Evolutionary conservation across 2,329 filamentous ascomycete species (phyloP), one percentile per base, ranked within the genome.

Genomic region (Pyricularia pennisetigena): DNA sequence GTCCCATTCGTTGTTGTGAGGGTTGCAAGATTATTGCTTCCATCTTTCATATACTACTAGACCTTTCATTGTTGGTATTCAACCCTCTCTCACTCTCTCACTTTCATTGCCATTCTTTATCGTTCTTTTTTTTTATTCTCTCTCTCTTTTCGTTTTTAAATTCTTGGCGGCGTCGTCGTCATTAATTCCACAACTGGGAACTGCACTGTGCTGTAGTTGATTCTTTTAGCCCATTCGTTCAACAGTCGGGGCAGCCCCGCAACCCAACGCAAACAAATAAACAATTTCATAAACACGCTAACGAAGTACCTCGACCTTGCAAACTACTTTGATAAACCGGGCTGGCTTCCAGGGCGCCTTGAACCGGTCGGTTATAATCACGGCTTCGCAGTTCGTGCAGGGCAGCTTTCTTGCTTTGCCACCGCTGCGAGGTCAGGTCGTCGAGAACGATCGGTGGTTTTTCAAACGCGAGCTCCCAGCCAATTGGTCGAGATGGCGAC

Each of bases 401-500:
- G 12, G 28, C 63, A 35, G 20, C 6, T 10, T 24, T 64, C 30
- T 20, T 9, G 30, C 30, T 24, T 26, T 8, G 4, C 23, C 8
- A 20, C n/a, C 23, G 61, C 28, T 63, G 61, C 24, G 61, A 63
- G 61, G 23, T 63, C 24, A 63, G 23, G 61, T 28, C 23, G 20
- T 28, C 23, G 61, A 28, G 16, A 20, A 20, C 20, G 41, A 20
- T 20, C 41, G 16, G 41, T 54, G 8, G 5, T 54, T 54, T 54
- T n/a, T 16, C 35, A 59, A 28, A 61, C 10, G 23, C n/a, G 57
- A 28, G 10, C 16, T 28, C 23, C 57, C 57, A 61, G 57, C 28
- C 20, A 67, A 8, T 54, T 30, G 26, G 29, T 16, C 54, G 62
- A 28, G 41, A 86, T 88, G 84, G 76, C 84, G 69, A 74, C 81